Percentiles rank a stretch among this genome's conserved stretches.
These are phyloP conservation scores for Aspergillus baeticus DNA, from an alignment of 495 filamentous ascomycete genomes.

Conservation along the genomic window DNA sequence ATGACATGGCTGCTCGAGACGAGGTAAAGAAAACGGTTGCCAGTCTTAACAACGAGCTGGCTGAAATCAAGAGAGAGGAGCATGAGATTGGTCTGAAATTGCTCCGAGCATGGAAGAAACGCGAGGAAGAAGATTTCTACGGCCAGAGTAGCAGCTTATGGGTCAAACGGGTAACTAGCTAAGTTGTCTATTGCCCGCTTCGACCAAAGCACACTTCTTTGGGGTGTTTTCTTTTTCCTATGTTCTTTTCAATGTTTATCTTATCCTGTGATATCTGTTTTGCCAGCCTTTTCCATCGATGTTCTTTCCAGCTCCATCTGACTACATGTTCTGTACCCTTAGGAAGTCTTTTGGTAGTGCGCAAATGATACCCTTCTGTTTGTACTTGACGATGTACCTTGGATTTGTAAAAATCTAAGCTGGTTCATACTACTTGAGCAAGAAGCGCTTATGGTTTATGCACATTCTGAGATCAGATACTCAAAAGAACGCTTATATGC, in stretches of 20 bases:
- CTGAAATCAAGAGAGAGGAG: conserved; percentile 75
- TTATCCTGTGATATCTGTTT: neutral
- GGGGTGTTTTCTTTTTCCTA: neutral
- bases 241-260: neutral
- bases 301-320: neutral
- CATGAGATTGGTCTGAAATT: conserved; percentile 85
- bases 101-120: conserved; percentile 74
- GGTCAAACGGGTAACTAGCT: conserved; percentile 69
- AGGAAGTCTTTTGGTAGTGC: conserved; percentile 8
- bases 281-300: conserved; percentile 4
- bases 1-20: conserved; percentile 57
- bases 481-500: conserved; percentile 12
- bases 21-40: conserved; percentile 72
- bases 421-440: conserved; percentile 4
- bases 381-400: neutral
- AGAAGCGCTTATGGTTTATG: conserved; percentile 5
- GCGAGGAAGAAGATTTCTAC: conserved; percentile 68
- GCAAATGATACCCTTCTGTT: conserved; percentile 21
- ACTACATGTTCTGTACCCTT: neutral
- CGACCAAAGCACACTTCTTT: neutral
- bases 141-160: conserved; percentile 74
- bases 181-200: conserved; percentile 12
- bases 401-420: neutral
- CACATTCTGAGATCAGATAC: conserved; percentile 6
- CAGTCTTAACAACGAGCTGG: conserved; percentile 67